phyloP scores from a whole-genome alignment of 495 filamentous ascomycete species.

The Rusavskia elegans region DNA sequence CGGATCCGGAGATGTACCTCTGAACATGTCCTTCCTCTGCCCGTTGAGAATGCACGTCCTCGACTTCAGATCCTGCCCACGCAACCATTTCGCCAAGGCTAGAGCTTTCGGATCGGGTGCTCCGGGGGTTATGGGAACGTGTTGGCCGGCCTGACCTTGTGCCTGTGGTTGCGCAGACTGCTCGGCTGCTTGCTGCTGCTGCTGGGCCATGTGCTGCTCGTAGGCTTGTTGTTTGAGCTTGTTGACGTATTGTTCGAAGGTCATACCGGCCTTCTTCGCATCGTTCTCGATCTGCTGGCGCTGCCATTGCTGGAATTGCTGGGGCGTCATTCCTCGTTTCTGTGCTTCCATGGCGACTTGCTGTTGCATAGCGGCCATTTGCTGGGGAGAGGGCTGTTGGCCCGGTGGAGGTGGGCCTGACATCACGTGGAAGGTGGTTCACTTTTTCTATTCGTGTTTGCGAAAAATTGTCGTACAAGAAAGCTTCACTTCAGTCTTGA shows the following conservation, averaged over 20 bases:
- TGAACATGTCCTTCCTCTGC: slow-evolving; percentile 96
- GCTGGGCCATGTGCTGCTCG: slow-evolving; percentile 32
- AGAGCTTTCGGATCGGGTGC: slow-evolving; percentile 71
- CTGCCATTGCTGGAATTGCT: slow-evolving; percentile 50
- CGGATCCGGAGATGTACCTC: slow-evolving; percentile 36
- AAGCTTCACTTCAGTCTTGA: background rate
- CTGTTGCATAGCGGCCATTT: slow-evolving; percentile 69
- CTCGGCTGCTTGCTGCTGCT: slow-evolving; percentile 22
- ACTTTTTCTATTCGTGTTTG: background rate
- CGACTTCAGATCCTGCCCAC: slow-evolving; percentile 70
- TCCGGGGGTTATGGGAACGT: slow-evolving; percentile 45
- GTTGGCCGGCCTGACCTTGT: slow-evolving; percentile 23
- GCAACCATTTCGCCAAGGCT: slow-evolving; percentile 79
- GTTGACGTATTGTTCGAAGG: slow-evolving; percentile 46
- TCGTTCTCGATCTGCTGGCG: slow-evolving; percentile 42
- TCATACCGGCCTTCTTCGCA: slow-evolving; percentile 44
- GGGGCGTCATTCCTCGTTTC: slow-evolving; percentile 58
- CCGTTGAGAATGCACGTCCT: slow-evolving; percentile 89
- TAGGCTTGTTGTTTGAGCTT: slow-evolving; percentile 48
- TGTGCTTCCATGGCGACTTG: slow-evolving; percentile 65
- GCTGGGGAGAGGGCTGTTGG: slow-evolving; percentile 66
- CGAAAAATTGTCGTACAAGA: background rate
- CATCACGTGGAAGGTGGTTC: slow-evolving; percentile 16
- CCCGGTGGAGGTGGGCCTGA: slow-evolving; percentile 27
- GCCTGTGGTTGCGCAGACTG: slow-evolving; percentile 6